Conservation (phyloP, 345 rosid genomes). For the Nasturtium officinale region DNA sequence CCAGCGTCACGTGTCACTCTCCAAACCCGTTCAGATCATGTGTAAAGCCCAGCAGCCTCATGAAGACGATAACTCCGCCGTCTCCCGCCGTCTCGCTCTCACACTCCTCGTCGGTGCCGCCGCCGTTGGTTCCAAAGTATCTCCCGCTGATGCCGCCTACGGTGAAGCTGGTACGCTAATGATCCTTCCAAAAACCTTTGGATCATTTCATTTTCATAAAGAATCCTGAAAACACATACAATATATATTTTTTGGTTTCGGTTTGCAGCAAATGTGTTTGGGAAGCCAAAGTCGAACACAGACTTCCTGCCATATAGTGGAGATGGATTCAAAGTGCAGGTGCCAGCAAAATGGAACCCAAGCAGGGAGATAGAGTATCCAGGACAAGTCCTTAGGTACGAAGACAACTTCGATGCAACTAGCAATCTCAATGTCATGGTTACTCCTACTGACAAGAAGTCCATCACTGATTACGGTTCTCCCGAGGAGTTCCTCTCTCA, state of each 20-base stretch:
- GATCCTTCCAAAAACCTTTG: not conserved
- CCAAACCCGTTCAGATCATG: conserved; percentile 54
- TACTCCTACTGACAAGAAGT: conserved; percentile 84
- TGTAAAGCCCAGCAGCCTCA: conserved; percentile 75
- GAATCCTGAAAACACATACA: not conserved
- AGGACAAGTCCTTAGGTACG: conserved; percentile 89
- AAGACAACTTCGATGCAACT: conserved; percentile 86
- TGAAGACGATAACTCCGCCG: conserved; percentile 49
- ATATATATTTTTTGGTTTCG: not conserved
- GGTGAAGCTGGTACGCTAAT: conserved; percentile 87
- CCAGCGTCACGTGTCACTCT: conserved; percentile 54
- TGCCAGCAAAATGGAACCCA: conserved; percentile 95
- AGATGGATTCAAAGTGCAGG: conserved; percentile 69
- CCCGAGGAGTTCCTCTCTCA: conserved; percentile 77
- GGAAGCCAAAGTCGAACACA: conserved; percentile 87
- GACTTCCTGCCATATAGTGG: conserved; percentile 77
- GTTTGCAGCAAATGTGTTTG: conserved; percentile 83
- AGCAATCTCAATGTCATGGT: conserved; percentile 68
- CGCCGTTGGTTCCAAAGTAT: conserved; percentile 80
- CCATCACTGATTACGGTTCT: conserved; percentile 70
- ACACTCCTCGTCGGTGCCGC: conserved; percentile 87
- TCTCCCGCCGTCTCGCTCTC: conserved; percentile 88
- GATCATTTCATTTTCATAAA: conserved; percentile 25
- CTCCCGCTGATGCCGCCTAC: conserved; percentile 98
- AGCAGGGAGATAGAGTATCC: conserved; percentile 90